These are phyloP conservation scores for Strigomonas galati DNA, from an alignment of 208 protist genomes.

Conservation along the genomic window DNA sequence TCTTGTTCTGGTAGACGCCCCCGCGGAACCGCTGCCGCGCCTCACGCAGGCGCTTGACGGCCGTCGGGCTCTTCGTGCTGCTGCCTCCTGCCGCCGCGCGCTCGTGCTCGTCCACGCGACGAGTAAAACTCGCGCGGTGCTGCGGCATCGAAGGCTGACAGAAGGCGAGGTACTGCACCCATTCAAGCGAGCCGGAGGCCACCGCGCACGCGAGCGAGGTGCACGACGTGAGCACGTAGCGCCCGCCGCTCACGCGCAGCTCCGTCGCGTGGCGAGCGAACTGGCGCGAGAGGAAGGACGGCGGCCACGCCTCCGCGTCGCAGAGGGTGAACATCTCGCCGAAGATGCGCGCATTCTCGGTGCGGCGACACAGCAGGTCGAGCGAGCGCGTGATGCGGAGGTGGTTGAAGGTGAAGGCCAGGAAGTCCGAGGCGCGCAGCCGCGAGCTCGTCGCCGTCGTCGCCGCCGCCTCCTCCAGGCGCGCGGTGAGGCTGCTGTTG, in stretches of 20 bases:
- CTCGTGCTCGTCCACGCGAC: constrained; percentile 1
- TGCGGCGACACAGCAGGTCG: constrained; percentile 36
- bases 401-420: constrained; percentile 39
- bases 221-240: constrained; percentile 39
- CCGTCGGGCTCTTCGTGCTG: constrained; percentile 4
- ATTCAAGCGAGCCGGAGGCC: constrained; percentile 48
- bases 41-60: background rate
- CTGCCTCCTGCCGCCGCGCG: background rate
- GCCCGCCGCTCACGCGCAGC: constrained; percentile 19
- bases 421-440: constrained; percentile 23
- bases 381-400: constrained; percentile 36
- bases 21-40: background rate
- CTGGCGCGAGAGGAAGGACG: constrained; percentile 1
- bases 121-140: constrained; percentile 42
- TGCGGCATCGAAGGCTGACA: constrained; percentile 42
- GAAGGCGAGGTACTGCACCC: constrained; percentile 60
- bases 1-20: background rate
- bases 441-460: background rate
- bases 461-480: constrained; percentile 12
- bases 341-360: constrained; percentile 32
- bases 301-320: constrained; percentile 8
- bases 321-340: constrained; percentile 39
- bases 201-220: constrained; percentile 65
- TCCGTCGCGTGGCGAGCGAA: background rate
- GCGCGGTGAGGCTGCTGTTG: background rate